phyloP scores from a whole-genome alignment of 2,329 filamentous ascomycete genomes.

The Dactylonectria macrodidyma region DNA sequence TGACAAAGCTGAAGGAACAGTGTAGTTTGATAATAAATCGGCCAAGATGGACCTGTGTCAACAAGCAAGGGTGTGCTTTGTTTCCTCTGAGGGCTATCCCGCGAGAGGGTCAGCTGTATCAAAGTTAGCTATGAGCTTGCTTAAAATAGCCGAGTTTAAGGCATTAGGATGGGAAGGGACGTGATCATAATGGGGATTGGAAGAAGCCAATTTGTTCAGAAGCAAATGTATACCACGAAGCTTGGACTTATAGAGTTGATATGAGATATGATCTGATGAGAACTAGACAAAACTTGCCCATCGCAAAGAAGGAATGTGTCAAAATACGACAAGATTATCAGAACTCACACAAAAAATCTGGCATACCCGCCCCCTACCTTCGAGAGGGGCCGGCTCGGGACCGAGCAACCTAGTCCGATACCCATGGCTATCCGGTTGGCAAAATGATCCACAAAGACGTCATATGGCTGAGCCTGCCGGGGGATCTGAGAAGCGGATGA shows the following conservation, averaged over 20 bases:
- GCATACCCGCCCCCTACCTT: neutral
- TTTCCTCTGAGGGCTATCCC: neutral
- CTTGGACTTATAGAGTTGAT: neutral
- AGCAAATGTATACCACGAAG: neutral
- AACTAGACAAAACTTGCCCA: neutral
- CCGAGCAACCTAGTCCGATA: slow-evolving; percentile 23
- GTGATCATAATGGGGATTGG: slow-evolving; percentile 4
- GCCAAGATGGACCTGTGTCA: neutral
- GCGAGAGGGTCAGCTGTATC: neutral
- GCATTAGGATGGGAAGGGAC: slow-evolving; percentile 6
- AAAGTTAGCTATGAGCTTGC: neutral
- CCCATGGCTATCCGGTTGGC: slow-evolving; percentile 12
- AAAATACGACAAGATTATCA: slow-evolving; percentile 9
- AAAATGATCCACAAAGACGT: slow-evolving; percentile 24
- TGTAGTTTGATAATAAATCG: neutral
- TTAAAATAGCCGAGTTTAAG: neutral
- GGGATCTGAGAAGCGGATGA: neutral
- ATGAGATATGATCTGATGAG: neutral
- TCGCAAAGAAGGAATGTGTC: neutral
- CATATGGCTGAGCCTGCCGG: slow-evolving; percentile 12
- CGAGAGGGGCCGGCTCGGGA: slow-evolving; percentile 9
- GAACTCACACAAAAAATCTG: slow-evolving; percentile 3
- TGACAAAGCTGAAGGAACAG: neutral
- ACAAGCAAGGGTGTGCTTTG: neutral
- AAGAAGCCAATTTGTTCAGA: neutral